Conservation (phyloP, 1,284 basidiomycete species). For the Puccinia polysora region DNA sequence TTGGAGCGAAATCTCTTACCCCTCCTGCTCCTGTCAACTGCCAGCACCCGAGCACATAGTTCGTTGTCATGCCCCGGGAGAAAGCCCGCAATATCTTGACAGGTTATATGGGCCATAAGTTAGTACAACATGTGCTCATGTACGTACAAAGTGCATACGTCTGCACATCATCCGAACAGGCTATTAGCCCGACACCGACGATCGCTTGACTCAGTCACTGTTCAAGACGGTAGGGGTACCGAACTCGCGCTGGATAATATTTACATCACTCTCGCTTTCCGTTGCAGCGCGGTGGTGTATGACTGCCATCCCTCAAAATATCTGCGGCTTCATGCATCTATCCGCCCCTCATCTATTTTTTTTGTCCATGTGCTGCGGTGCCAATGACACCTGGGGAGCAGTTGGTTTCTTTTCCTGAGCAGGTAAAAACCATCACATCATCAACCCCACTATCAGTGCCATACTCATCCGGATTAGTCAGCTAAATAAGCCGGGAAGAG, state of each 20-base stretch:
- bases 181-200: conserved; percentile 29
- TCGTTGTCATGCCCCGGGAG: background rate
- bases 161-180: conserved; percentile 10
- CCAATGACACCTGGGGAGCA: conserved; percentile 7
- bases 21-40: background rate
- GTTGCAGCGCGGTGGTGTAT: conserved; percentile 21
- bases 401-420: conserved; percentile 24
- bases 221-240: background rate
- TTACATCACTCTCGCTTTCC: conserved; percentile 22
- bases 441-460: conserved; percentile 28
- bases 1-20: background rate
- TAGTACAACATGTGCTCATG: conserved; percentile 18
- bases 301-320: conserved; percentile 25
- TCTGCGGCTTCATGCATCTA: conserved; percentile 34
- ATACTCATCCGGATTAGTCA: conserved; percentile 11
- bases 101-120: background rate
- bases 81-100: conserved; percentile 6
- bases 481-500: no score
- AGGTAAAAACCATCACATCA: conserved; percentile 27
- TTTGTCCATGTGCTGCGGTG: conserved; percentile 5
- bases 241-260: conserved; percentile 20
- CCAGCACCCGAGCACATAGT: background rate
- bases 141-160: conserved; percentile 25
- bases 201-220: background rate
- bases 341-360: conserved; percentile 20